These are phyloP conservation scores for Aspergillus jensenii DNA, from an alignment of 2,329 filamentous ascomycete genomes.

Conservation along the genomic window DNA sequence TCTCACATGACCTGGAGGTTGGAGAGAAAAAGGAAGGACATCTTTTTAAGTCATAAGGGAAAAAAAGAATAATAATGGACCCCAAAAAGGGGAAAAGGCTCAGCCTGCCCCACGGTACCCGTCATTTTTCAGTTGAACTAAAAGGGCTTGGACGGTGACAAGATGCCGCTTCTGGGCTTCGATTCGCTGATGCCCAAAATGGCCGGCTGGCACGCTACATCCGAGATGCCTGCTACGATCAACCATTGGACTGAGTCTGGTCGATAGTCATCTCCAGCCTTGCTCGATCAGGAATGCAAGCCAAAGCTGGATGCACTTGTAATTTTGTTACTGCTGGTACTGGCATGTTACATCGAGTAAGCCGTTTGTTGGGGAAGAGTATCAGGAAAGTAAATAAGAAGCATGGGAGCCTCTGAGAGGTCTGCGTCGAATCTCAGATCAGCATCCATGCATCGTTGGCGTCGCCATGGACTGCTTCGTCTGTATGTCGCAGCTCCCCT, in stretches of 20 bases:
- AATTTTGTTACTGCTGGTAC: conserved; percentile 16
- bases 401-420: conserved; percentile 2
- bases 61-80: neutral
- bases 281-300: conserved; percentile 29
- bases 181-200: conserved; percentile 31
- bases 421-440: conserved; percentile 4
- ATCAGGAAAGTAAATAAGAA: conserved; percentile 7
- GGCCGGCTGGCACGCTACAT: conserved; percentile 28
- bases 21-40: neutral
- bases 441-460: conserved; percentile 14
- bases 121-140: conserved; percentile 13
- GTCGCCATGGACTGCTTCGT: conserved; percentile 14
- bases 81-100: conserved; percentile 4
- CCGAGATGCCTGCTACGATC: conserved; percentile 40
- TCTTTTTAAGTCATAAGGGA: neutral
- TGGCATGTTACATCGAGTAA: conserved; percentile 10
- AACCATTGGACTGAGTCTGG: conserved; percentile 39
- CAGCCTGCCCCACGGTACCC: conserved; percentile 12
- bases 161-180: conserved; percentile 24
- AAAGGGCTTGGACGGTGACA: conserved; percentile 21
- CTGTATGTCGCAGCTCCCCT: conserved; percentile 8
- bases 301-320: conserved; percentile 17
- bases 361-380: neutral
- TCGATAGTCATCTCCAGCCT: conserved; percentile 33
- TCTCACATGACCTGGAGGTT: conserved; percentile 4